Conservation (phyloP, 164 flowering plant genomes). For the Kalanchoe fedtschenkoi region DNA sequence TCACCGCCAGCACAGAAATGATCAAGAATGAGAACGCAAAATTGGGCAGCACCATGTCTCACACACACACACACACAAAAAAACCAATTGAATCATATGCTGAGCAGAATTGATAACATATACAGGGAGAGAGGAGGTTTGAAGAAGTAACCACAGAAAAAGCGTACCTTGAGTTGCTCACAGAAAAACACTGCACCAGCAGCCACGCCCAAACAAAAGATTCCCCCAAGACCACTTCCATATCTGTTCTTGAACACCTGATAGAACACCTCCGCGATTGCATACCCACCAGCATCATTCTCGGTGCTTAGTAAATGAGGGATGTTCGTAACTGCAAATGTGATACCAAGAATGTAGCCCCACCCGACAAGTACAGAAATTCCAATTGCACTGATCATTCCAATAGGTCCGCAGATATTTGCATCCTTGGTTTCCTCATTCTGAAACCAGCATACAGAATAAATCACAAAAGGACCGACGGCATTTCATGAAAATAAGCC, state of each 20-base stretch:
- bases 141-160: too few relatives aligned
- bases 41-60: too few relatives aligned
- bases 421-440: slow-evolving; percentile 90
- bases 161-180: slow-evolving; percentile 85
- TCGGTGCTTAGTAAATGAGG: slow-evolving; percentile 49
- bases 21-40: too few relatives aligned
- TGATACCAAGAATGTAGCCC: slow-evolving; percentile 73
- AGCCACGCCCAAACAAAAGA: slow-evolving; percentile 67
- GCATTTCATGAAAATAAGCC: slow-evolving; percentile 9
- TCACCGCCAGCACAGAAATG: too few relatives aligned
- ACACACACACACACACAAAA: too few relatives aligned
- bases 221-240: slow-evolving; percentile 85
- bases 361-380: slow-evolving; percentile 82
- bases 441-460: slow-evolving; percentile 20
- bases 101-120: too few relatives aligned
- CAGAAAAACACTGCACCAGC: slow-evolving; percentile 89
- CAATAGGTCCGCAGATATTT: slow-evolving; percentile 78
- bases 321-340: slow-evolving; percentile 77
- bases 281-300: slow-evolving; percentile 92
- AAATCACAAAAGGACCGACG: too few relatives aligned
- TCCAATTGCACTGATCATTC: slow-evolving; percentile 81
- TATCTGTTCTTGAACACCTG: slow-evolving; percentile 68
- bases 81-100: too few relatives aligned
- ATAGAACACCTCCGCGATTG: slow-evolving; percentile 84
- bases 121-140: too few relatives aligned